Evolutionary conservation across 2,329 filamentous ascomycete species (phyloP), one percentile per base, ranked within the genome.

Genomic region (Stemphylium lycopersici): DNA sequence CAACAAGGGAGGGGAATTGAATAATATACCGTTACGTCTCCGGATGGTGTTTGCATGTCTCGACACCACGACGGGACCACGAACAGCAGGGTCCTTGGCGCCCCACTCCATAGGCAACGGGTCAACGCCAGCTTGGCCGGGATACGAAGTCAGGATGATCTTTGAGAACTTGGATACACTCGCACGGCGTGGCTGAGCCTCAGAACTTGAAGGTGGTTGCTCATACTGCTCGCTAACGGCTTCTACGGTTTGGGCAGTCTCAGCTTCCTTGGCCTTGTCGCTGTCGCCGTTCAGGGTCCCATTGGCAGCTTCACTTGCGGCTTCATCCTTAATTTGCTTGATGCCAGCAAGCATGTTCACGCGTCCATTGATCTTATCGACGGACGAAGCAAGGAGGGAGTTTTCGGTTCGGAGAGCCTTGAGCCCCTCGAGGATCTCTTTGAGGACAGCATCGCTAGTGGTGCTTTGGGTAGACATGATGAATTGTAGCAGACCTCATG

Each of bases 91-190:
- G 72, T 96, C 90, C 49, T 84, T 78, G 50, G 91, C 86, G 45
- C 93, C 93, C 93, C 93, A 98, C 64, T 90, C 83, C 82, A 98
- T 86, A 18, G 87, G 85, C 46, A 97, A 79, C n/a, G 93, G 93
- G 62, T 96, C 90, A 76, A 98, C 93, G 59, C 93, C 93, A 62
- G 90, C 91, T 78, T 97, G 93, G 66, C 91, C 92, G 24, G 93
- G 93, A 76, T 98, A 97, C 5, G 93, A 96, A 45, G 88, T 90
- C 62, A 90, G 79, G 62, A 88, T 87, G 69, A 88, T 88, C 65
- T 86, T 86, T 39, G 83, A 85, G 34, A 80, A 80, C 73, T 76
- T 78, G 43, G 77, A 78, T 41, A 78, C 69, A 63, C 76, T 81
- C 37, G 75, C 59, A 62, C 77, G 73, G 62, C 77, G 72, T 60